Percentiles rank a stretch among this genome's conserved stretches.
These are phyloP conservation scores for Nicotiana tomentosiformis DNA, from an alignment of 257 asterid species.

Conservation along the genomic window DNA sequence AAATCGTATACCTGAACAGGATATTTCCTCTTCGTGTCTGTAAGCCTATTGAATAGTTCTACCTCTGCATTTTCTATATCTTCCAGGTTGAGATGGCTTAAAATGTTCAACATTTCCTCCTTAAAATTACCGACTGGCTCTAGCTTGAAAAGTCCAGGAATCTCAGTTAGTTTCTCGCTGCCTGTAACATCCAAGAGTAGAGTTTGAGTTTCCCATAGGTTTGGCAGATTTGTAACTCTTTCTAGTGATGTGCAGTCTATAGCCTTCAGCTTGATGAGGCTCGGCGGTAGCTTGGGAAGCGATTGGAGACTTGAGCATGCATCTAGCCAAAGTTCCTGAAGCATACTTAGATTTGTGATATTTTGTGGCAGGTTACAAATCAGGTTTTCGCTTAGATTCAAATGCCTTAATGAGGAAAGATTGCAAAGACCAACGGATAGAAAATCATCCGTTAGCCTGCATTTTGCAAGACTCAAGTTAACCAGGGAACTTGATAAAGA, in stretches of 20 bases:
- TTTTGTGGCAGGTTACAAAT: constrained; percentile 6
- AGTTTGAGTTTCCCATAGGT: neutral
- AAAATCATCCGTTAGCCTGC: constrained; percentile 15
- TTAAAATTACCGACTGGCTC: neutral
- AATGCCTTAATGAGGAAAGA: constrained; percentile 1
- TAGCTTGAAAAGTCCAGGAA: constrained; percentile 13
- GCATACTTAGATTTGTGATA: constrained; percentile 7
- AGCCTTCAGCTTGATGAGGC: constrained; percentile 7
- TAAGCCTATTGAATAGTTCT: constrained; percentile 11
- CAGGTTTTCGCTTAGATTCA: constrained; percentile 12
- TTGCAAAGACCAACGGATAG: neutral
- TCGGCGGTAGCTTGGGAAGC: constrained; percentile 14
- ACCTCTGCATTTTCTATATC: neutral
- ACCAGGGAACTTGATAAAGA: constrained; percentile 13
- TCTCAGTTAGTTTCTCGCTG: constrained; percentile 8
- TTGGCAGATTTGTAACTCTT: constrained; percentile 11
- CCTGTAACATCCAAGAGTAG: constrained; percentile 1
- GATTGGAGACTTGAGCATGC: constrained; percentile 3
- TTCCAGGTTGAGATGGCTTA: constrained; percentile 4
- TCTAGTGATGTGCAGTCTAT: constrained; percentile 9
- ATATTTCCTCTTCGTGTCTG: constrained; percentile 1
- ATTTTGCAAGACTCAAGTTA: constrained; percentile 15
- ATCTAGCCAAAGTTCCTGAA: constrained; percentile 15
- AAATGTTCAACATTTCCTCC: constrained; percentile 3
- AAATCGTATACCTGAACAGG: constrained; percentile 4